phyloP scores from a whole-genome alignment of 1,139 yeast species.

The Suhomyces taliae region DNA sequence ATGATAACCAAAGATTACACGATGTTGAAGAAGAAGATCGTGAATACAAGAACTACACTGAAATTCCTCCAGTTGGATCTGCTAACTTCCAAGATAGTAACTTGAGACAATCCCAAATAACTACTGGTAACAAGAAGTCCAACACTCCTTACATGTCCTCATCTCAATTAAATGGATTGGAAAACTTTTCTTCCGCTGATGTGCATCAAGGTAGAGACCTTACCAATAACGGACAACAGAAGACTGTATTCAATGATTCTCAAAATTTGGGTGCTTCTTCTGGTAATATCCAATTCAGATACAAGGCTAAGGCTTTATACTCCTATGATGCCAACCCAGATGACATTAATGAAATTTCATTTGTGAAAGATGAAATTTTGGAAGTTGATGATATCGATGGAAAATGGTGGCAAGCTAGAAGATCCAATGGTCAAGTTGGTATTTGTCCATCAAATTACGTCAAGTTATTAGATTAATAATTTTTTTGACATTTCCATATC shows the following conservation, averaged over 20 bases:
- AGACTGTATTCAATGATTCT: slow-evolving; percentile 11
- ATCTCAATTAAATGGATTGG: slow-evolving; percentile 58
- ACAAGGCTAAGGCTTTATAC: slow-evolving; percentile 83
- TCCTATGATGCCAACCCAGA: slow-evolving; percentile 91
- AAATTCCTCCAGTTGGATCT: slow-evolving; percentile 23
- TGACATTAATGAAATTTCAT: slow-evolving; percentile 90
- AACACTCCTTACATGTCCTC: slow-evolving; percentile 51
- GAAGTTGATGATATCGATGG: slow-evolving; percentile 93
- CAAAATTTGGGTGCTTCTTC: slow-evolving; percentile 16
- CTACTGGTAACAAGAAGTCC: slow-evolving; percentile 25
- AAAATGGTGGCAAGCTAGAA: slow-evolving; percentile 98
- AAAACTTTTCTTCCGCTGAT: slow-evolving; percentile 49
- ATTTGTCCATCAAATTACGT: slow-evolving; percentile 96
- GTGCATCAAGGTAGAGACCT: slow-evolving; percentile 36
- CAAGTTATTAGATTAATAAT: slow-evolving; percentile 50
- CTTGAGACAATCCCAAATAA: slow-evolving; percentile 40
- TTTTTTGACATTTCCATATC: neutral
- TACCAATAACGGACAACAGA: slow-evolving; percentile 23
- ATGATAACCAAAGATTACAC: slow-evolving; percentile 21
- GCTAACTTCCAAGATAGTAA: slow-evolving; percentile 34
- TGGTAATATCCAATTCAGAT: slow-evolving; percentile 58
- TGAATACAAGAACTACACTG: slow-evolving; percentile 30
- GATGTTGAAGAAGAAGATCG: slow-evolving; percentile 32
- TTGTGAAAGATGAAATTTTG: slow-evolving; percentile 84
- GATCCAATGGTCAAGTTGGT: slow-evolving; percentile 89